Conservation (phyloP, 106 monocot genomes). For the Platanthera zijinensis region DNA sequence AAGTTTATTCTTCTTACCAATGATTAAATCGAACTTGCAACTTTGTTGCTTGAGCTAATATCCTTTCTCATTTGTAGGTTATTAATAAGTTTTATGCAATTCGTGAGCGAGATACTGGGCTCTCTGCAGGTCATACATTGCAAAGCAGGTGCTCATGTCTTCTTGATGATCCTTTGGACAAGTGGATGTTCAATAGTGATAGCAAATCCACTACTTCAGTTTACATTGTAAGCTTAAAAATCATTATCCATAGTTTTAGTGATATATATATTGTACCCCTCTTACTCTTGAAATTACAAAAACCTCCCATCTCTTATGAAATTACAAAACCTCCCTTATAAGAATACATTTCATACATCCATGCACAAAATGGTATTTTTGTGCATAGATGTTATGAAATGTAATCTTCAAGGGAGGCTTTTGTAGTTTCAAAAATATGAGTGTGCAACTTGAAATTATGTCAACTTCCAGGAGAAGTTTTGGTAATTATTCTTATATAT, state of each 20-base stretch:
- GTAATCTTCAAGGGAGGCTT: no score
- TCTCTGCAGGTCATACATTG: conserved; percentile 25
- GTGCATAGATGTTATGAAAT: no score
- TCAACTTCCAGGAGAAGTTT: no score
- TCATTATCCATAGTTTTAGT: conserved; percentile 1
- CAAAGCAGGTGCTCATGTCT: conserved; percentile 69
- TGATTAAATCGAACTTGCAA: neutral
- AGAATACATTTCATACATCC: no score
- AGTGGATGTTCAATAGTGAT: conserved; percentile 62
- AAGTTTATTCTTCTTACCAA: neutral
- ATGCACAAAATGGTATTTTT: no score
- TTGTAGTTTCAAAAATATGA: no score
- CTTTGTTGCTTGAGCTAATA: neutral
- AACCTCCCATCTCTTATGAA: no score
- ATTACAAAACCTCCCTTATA: no score
- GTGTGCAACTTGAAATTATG: no score
- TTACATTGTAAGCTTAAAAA: conserved; percentile 77
- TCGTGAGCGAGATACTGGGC: conserved; percentile 39
- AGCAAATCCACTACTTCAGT: conserved; percentile 46
- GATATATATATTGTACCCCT: no score
- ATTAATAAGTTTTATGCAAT: conserved; percentile 68
- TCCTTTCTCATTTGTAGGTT: conserved; percentile 41
- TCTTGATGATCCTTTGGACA: conserved; percentile 60
- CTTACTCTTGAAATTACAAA: no score
- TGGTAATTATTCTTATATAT: no score